These are phyloP conservation scores for Lentinula edodes DNA, from an alignment of 768 basidiomycete species.

Conservation along the genomic window DNA sequence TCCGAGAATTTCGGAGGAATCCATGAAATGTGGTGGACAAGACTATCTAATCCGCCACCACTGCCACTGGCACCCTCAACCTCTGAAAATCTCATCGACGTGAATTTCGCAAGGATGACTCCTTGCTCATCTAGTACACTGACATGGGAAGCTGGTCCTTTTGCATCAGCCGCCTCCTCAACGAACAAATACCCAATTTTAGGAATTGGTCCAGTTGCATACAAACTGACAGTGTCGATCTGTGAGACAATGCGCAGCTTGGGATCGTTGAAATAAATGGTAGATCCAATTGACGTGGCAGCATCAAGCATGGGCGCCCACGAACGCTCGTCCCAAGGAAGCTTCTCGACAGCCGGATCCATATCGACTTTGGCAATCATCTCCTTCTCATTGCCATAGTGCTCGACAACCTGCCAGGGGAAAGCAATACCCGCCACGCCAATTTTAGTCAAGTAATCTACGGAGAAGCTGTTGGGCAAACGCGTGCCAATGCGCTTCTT, in stretches of 20 bases:
- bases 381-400: constrained; percentile 1
- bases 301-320: constrained; percentile 3
- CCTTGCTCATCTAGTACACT: not conserved
- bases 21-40: not conserved
- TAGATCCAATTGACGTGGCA: constrained; percentile 1
- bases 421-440: not conserved
- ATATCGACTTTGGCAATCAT: not conserved
- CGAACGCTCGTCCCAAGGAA: not conserved
- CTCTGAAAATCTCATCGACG: not conserved
- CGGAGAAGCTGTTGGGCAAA: not conserved
- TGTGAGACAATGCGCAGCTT: not conserved
- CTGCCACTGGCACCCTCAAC: not conserved
- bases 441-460: not conserved
- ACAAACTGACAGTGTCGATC: not conserved
- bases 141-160: not conserved
- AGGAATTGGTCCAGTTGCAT: not conserved
- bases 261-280: not conserved
- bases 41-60: not conserved
- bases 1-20: constrained; percentile 1
- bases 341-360: not conserved
- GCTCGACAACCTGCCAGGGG: not conserved
- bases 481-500: not conserved
- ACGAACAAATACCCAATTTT: not conserved
- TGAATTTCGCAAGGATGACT: not conserved
- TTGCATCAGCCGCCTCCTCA: not conserved